Conservation (phyloP, 352 stramenopile genomes). For the Pythium pyrilobum region DNA sequence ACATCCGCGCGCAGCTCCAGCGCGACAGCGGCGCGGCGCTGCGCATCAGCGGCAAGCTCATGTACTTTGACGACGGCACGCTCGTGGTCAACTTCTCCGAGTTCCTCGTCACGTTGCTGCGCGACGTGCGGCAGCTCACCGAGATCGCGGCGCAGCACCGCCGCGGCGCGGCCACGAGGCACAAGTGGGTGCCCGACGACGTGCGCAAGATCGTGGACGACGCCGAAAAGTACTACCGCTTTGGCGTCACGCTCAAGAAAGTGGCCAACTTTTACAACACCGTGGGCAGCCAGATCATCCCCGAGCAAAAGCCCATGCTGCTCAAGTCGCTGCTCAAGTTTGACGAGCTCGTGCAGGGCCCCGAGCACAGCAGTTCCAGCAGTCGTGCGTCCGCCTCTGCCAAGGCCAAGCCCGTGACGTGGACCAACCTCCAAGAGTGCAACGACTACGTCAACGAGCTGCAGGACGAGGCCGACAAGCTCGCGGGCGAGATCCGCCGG, state of each 20-base stretch:
- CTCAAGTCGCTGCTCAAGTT: slow-evolving; percentile 91
- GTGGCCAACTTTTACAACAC: slow-evolving; percentile 97
- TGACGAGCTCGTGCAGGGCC: slow-evolving; percentile 75
- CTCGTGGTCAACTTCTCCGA: slow-evolving; percentile 93
- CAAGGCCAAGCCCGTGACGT: slow-evolving; percentile 79
- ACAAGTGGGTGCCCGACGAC: slow-evolving; percentile 61
- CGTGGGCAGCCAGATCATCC: slow-evolving; percentile 92
- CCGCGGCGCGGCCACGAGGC: background rate
- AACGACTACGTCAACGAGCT: slow-evolving; percentile 91
- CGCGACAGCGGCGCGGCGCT: slow-evolving; percentile 55
- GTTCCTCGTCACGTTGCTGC: slow-evolving; percentile 89
- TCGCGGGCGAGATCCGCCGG: slow-evolving; percentile 88
- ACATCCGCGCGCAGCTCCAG: slow-evolving; percentile 63
- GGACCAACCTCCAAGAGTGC: slow-evolving; percentile 89
- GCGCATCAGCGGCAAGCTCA: slow-evolving; percentile 79
- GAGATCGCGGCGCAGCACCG: slow-evolving; percentile 73
- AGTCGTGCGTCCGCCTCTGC: slow-evolving; percentile 27
- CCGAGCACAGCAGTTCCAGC: slow-evolving; percentile 35
- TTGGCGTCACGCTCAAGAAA: slow-evolving; percentile 94
- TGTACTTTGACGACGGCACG: slow-evolving; percentile 89
- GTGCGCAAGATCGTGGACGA: slow-evolving; percentile 76
- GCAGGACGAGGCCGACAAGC: slow-evolving; percentile 83
- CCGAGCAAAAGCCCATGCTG: slow-evolving; percentile 93
- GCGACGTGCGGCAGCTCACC: slow-evolving; percentile 89
- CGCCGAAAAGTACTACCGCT: slow-evolving; percentile 92